Percentiles rank a stretch among this genome's conserved stretches.
These are phyloP conservation scores for Hymenotorrendiella dingleyae DNA, from an alignment of 2,329 filamentous ascomycete genomes.

Conservation along the genomic window DNA sequence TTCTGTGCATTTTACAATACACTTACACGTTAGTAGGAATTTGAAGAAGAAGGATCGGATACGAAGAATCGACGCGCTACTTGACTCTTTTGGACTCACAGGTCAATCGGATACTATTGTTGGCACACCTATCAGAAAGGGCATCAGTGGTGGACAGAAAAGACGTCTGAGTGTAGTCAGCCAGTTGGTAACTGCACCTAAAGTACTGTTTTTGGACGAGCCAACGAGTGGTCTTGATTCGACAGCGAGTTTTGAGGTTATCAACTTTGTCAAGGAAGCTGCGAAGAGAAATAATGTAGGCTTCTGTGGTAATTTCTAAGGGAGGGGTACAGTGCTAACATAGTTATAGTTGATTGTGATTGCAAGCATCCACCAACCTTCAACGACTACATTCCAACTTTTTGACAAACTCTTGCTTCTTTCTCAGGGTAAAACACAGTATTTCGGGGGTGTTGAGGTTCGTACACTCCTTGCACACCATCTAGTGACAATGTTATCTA, in stretches of 20 bases:
- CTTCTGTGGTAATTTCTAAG: too few species aligned
- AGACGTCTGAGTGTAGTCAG: slow-evolving; percentile 72
- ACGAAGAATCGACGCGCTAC: slow-evolving; percentile 57
- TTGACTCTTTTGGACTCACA: slow-evolving; percentile 67
- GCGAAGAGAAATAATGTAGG: slow-evolving; percentile 44
- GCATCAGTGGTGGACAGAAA: slow-evolving; percentile 82
- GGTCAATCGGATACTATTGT: slow-evolving; percentile 66
- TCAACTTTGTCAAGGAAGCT: slow-evolving; percentile 53
- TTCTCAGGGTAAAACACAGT: slow-evolving; percentile 64
- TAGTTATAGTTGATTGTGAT: slow-evolving; percentile 61
- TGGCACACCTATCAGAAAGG: slow-evolving; percentile 77
- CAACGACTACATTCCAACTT: slow-evolving; percentile 69
- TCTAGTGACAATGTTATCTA: too few species aligned
- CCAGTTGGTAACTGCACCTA: slow-evolving; percentile 74
- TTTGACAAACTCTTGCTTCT: slow-evolving; percentile 77
- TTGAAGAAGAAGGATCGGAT: slow-evolving; percentile 49
- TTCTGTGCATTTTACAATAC: neutral
- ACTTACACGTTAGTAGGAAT: slow-evolving; percentile 24
- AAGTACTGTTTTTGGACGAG: slow-evolving; percentile 79
- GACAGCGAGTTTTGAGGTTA: slow-evolving; percentile 51
- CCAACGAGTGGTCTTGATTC: slow-evolving; percentile 83
- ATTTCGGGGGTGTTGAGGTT: slow-evolving; percentile 66
- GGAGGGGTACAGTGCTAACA: too few species aligned
- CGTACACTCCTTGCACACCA: too few species aligned
- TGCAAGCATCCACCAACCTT: slow-evolving; percentile 81